Percentiles rank a stretch among this genome's conserved stretches.
Conservation (phyloP, 768 basidiomycete genomes). For the Phlebiopsis gigantea region DNA sequence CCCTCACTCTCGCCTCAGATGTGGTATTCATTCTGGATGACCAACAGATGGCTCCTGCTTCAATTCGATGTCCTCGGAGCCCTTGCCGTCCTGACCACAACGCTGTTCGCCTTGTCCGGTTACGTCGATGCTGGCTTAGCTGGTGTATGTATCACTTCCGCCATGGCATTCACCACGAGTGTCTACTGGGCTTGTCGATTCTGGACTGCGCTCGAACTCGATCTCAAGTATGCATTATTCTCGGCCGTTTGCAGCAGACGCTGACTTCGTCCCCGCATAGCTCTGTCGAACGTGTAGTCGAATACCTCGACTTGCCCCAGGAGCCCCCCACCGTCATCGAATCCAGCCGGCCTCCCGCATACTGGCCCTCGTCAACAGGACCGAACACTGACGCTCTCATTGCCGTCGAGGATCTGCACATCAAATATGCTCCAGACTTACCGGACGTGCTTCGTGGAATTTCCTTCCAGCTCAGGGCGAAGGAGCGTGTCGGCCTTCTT, state of each 20-base stretch:
- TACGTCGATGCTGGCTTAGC: conserved; percentile 56
- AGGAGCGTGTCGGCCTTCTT: conserved; percentile 73
- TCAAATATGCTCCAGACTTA: conserved; percentile 83
- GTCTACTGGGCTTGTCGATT: conserved; percentile 48
- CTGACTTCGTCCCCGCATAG: conserved; percentile 29
- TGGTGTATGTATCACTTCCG: conserved; percentile 72
- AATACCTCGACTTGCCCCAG: conserved; percentile 87
- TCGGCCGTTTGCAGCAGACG: neutral
- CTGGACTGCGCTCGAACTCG: conserved; percentile 59
- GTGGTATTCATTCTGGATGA: conserved; percentile 91
- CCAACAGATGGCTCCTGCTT: conserved; percentile 78
- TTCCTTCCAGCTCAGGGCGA: conserved; percentile 65
- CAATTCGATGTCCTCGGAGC: conserved; percentile 80
- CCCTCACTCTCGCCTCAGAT: conserved; percentile 35
- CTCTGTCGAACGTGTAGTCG: conserved; percentile 86
- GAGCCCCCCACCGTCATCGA: conserved; percentile 67
- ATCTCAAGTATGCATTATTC: conserved; percentile 57
- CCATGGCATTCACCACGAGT: conserved; percentile 52
- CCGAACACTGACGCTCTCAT: conserved; percentile 47
- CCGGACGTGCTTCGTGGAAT: conserved; percentile 74
- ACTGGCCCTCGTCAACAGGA: conserved; percentile 81
- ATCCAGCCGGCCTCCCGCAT: conserved; percentile 74
- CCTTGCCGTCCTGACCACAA: conserved; percentile 67
- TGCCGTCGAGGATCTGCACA: conserved; percentile 64
- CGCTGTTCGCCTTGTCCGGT: conserved; percentile 66